Percentiles rank a stretch among this genome's conserved stretches.
These are phyloP conservation scores for Saccharomyces paradoxus DNA, from an alignment of 805 yeast genomes.

Conservation along the genomic window DNA sequence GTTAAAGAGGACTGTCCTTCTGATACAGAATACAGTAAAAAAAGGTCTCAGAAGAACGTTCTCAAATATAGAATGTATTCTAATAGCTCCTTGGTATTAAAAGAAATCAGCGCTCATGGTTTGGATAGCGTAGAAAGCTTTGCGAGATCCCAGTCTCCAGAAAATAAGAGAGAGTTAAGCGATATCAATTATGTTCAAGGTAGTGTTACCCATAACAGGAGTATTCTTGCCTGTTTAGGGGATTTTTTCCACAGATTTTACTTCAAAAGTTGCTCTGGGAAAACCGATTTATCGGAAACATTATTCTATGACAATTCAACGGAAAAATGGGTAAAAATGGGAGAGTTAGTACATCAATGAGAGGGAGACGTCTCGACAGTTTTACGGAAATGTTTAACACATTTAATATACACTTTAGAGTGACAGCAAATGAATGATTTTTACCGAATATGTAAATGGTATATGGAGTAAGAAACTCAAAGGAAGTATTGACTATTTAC, in stretches of 20 bases:
- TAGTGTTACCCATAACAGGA: background rate
- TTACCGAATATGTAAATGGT: background rate
- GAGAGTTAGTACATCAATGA: background rate
- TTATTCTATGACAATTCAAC: background rate
- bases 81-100: background rate
- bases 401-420: background rate
- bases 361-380: background rate
- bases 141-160: background rate
- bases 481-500: background rate
- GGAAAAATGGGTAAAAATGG: background rate
- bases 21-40: background rate
- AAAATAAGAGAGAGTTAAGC: background rate
- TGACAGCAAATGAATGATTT: background rate
- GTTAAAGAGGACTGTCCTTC: background rate
- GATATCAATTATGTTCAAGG: background rate
- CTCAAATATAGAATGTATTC: background rate
- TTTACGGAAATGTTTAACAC: background rate
- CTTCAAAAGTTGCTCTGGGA: background rate
- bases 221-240: background rate
- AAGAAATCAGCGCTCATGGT: background rate
- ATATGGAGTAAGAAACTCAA: background rate
- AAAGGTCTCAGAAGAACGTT: background rate
- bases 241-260: background rate
- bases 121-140: background rate
- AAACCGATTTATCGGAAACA: background rate